Evolutionary conservation across 345 rosid genomes (phyloP).

Genomic region (Raphanus sativus): DNA sequence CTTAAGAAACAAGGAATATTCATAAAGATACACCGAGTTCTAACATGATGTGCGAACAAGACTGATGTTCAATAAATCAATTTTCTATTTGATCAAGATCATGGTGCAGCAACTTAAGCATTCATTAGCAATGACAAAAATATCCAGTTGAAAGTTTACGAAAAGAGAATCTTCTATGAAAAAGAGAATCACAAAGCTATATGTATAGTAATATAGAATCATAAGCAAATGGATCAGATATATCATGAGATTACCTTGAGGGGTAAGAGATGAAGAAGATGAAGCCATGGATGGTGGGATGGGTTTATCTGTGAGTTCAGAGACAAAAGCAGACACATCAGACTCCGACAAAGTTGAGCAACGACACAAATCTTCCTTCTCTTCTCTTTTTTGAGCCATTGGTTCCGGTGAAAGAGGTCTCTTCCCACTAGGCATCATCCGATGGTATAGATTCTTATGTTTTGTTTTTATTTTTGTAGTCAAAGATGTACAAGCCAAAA

Average conservation of each 20-base stretch:
- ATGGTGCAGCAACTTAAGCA: constrained; percentile 11
- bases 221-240: neutral
- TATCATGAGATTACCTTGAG: constrained; percentile 15
- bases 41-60: neutral
- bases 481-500: constrained; percentile 33
- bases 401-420: constrained; percentile 38
- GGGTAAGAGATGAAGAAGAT: constrained; percentile 14
- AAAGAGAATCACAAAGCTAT: neutral
- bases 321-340: constrained; percentile 39
- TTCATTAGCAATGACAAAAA: neutral
- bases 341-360: constrained; percentile 36
- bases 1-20: neutral
- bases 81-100: neutral
- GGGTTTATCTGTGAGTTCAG: constrained; percentile 32
- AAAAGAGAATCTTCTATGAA: neutral
- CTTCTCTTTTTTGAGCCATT: constrained; percentile 25
- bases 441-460: neutral
- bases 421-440: constrained; percentile 37
- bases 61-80: neutral
- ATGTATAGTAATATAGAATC: neutral
- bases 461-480: constrained; percentile 16
- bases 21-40: neutral
- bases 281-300: constrained; percentile 1
- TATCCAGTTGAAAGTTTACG: neutral
- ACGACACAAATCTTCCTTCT: constrained; percentile 15